Percentiles rank a stretch among this genome's conserved stretches.
phyloP scores from a whole-genome alignment of 805 yeast genomes.

The Lachancea fermentati region DNA sequence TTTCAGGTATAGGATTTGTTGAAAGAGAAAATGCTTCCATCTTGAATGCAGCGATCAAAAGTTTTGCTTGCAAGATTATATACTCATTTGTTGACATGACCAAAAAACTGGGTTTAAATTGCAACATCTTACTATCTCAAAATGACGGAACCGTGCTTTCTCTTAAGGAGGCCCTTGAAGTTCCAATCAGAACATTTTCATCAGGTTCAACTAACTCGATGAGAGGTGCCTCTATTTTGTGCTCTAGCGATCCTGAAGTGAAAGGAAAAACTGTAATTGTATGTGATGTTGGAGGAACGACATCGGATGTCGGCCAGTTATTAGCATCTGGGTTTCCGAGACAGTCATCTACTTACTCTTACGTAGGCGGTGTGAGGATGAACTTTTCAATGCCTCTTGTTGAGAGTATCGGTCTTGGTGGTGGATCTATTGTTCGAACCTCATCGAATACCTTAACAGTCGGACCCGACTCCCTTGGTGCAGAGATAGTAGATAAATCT shows the following conservation, averaged over 20 bases:
- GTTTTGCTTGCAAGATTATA: slow-evolving; percentile 40
- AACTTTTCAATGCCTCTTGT: slow-evolving; percentile 48
- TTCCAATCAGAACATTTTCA: slow-evolving; percentile 44
- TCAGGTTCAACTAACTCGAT: slow-evolving; percentile 47
- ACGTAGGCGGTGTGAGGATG: slow-evolving; percentile 44
- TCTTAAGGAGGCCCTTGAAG: slow-evolving; percentile 34
- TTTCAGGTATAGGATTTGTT: slow-evolving; percentile 41
- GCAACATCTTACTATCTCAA: slow-evolving; percentile 40
- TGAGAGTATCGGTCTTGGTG: slow-evolving; percentile 45
- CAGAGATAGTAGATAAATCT: slow-evolving; percentile 34
- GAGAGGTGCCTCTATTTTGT: slow-evolving; percentile 43
- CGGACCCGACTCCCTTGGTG: slow-evolving; percentile 47
- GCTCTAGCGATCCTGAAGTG: slow-evolving; percentile 19
- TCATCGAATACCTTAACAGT: slow-evolving; percentile 25
- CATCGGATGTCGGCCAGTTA: slow-evolving; percentile 44
- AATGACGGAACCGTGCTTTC: slow-evolving; percentile 45
- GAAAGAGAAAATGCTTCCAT: slow-evolving; percentile 46
- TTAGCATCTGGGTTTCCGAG: slow-evolving; percentile 44
- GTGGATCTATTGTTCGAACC: slow-evolving; percentile 41
- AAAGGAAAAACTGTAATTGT: slow-evolving; percentile 32
- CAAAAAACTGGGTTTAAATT: slow-evolving; percentile 31
- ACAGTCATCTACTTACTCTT: slow-evolving; percentile 39
- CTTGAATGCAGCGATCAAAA: slow-evolving; percentile 40
- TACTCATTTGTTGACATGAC: slow-evolving; percentile 37
- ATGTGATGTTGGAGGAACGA: slow-evolving; percentile 48